A percentile compares a stretch with the other conserved stretches of the same genome.
These are phyloP conservation scores for Heliosperma pusillum DNA, from an alignment of 148 eudicot species.

Conservation along the genomic window DNA sequence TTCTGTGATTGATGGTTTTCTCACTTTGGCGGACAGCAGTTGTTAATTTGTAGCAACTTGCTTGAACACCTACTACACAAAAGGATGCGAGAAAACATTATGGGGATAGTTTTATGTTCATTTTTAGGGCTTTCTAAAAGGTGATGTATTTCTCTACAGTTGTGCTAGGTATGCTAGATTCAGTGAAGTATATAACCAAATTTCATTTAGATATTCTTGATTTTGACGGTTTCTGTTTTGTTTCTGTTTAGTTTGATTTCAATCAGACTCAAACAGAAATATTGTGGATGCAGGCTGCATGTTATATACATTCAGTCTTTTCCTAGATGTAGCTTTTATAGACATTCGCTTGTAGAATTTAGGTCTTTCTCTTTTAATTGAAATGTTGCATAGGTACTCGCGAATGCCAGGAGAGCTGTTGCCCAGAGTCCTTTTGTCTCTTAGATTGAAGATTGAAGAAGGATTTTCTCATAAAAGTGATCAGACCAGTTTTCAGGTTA, in stretches of 20 bases:
- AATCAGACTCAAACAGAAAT: neutral
- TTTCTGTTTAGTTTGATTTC: neutral
- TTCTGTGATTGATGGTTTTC: neutral
- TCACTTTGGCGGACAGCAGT: neutral
- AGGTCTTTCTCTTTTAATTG: constrained; percentile 1
- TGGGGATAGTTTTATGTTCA: neutral
- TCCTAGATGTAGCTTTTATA: neutral
- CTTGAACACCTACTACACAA: neutral
- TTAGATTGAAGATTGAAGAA: constrained; percentile 55
- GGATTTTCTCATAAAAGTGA: constrained; percentile 66
- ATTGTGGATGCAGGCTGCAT: neutral
- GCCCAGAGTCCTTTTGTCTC: constrained; percentile 60
- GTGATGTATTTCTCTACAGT: neutral
- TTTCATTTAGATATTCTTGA: constrained; percentile 5
- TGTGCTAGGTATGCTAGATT: neutral
- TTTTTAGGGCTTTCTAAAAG: neutral
- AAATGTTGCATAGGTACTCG: constrained; percentile 53
- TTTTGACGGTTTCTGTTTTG: neutral
- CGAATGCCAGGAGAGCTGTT: constrained; percentile 86
- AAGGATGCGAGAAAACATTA: neutral
- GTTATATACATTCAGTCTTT: neutral
- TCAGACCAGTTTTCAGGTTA: constrained; percentile 72
- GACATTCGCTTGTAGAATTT: neutral
- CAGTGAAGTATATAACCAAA: neutral
- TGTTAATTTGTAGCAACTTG: neutral